Evolutionary conservation across 23 red algal genomes (phyloP).

Genomic region (Agarophyton chilense): DNA sequence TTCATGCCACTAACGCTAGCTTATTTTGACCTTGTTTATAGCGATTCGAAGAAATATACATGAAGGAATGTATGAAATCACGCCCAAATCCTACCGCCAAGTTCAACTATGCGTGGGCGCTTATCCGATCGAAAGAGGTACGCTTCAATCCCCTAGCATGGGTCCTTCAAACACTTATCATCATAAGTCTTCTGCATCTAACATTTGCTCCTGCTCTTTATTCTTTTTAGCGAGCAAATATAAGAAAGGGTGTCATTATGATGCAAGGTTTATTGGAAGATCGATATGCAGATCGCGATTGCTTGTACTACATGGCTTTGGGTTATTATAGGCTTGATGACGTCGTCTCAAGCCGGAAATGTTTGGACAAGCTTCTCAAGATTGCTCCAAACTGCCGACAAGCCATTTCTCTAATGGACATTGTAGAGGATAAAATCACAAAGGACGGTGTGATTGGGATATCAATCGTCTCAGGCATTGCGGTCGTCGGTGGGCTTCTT

Average conservation of each 20-base stretch:
- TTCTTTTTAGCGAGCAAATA: slow-evolving; percentile 63
- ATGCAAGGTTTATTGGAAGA: slow-evolving; percentile 78
- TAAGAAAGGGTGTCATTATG: slow-evolving; percentile 82
- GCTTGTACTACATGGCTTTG: slow-evolving; percentile 84
- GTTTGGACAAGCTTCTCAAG: slow-evolving; percentile 76
- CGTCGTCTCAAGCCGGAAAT: slow-evolving; percentile 64
- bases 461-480: slow-evolving; percentile 69
- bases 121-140: slow-evolving; percentile 81
- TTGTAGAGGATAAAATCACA: slow-evolving; percentile 83
- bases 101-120: slow-evolving; percentile 89
- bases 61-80: slow-evolving; percentile 85
- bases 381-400: slow-evolving; percentile 78
- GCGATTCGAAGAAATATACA: slow-evolving; percentile 79
- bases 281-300: slow-evolving; percentile 74
- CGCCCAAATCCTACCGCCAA: slow-evolving; percentile 79
- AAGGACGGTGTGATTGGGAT: slow-evolving; percentile 75
- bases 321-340: slow-evolving; percentile 85
- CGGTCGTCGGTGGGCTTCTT: slow-evolving; percentile 62
- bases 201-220: background rate
- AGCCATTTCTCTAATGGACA: slow-evolving; percentile 78
- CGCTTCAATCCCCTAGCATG: background rate
- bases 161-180: no score
- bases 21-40: background rate
- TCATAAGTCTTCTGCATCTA: background rate
- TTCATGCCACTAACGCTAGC: background rate